Base-by-base conservation (phyloP, 495 filamentous ascomycete species). In the Apiosordaria backusii region DNA sequence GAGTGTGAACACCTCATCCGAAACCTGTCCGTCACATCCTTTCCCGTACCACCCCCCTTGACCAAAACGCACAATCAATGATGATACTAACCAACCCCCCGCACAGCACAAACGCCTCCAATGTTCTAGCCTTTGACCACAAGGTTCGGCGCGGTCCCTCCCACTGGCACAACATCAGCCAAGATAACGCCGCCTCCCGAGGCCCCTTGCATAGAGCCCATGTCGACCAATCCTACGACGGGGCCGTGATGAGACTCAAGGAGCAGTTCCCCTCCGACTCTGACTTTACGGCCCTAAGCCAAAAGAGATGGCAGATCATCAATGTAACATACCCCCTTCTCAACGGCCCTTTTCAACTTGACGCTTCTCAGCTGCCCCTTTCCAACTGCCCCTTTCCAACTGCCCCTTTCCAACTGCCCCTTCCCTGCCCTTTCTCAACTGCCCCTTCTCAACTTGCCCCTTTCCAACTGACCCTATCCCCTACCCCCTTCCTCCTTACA, bases 101-200 rank as follows among this genome's bases (percentile, higher is more conserved):
- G 7, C n/a, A 81, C 58, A 81, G 91, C 24, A 87, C 88, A n/a
- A 88, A 86, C 22, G 83, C 83, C 3, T 77, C 87, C 45, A 78
- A 83, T 22, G 73, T 89, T 74, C 81, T 86, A 77, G 86, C 88
- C 72, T 91, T 90, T 75, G 88, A 90, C 80, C 88, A 90, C 74
- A 90, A 87, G 61, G 86, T 89, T 78, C 89, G 89, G 21, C 84
- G 87, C 50, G 79, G 79, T 0, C 71, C 80, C 13, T 69, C 75
- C 0, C 76, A 84, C 66, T 71, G 70, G 58, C 71, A 79, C 64
- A 70, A 68, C 40, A 68, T 73, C 0, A 68, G 73, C 65, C 67
- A 65, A 22, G 67, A 75, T 57, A 76, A 74, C 35, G 63, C 70
- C 6, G 60, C 68, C 4, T 74, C 82, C 57, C 85, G 88, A 52